phyloP scores from a whole-genome alignment of 1,284 basidiomycete species.

The Microbotryum silenes-acaulis region DNA sequence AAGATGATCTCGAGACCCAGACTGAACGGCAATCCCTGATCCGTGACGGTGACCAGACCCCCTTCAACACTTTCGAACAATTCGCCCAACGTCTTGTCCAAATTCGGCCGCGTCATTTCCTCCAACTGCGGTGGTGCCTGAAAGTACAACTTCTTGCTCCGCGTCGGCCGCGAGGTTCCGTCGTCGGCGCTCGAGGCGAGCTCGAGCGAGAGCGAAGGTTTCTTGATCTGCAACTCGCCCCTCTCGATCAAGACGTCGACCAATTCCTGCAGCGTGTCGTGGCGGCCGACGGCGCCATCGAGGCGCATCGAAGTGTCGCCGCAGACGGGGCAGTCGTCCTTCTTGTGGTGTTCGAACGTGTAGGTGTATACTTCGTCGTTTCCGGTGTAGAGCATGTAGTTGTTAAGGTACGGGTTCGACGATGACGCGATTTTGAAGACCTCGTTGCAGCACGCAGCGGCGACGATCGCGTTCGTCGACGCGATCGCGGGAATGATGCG shows the following conservation, averaged over 20 bases:
- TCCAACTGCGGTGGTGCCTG: slow-evolving; percentile 87
- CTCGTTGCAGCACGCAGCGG: slow-evolving; percentile 96
- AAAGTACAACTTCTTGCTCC: slow-evolving; percentile 68
- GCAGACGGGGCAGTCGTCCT: slow-evolving; percentile 92
- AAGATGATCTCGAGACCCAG: slow-evolving; percentile 52
- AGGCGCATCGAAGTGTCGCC: slow-evolving; percentile 78
- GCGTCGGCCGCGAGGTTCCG: slow-evolving; percentile 49
- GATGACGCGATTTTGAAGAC: slow-evolving; percentile 98
- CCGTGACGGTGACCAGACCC: slow-evolving; percentile 60
- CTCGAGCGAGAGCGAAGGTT: slow-evolving; percentile 46
- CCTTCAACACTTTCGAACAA: slow-evolving; percentile 47
- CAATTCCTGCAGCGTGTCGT: slow-evolving; percentile 70
- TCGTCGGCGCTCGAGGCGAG: slow-evolving; percentile 55
- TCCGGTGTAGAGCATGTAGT: slow-evolving; percentile 86
- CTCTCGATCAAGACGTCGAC: slow-evolving; percentile 76
- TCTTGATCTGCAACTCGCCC: slow-evolving; percentile 55
- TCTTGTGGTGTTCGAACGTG: slow-evolving; percentile 91
- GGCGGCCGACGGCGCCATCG: slow-evolving; percentile 46
- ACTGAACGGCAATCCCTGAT: slow-evolving; percentile 77
- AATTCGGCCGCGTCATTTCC: slow-evolving; percentile 74
- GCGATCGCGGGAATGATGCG: slow-evolving; percentile 99
- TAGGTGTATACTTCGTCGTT: slow-evolving; percentile 96
- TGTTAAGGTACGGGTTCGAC: slow-evolving; percentile 87
- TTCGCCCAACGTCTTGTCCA: slow-evolving; percentile 75
- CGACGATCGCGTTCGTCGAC: slow-evolving; percentile 91